phyloP scores from a whole-genome alignment of 305 asterid genomes.

The Fraxinus floribunda region DNA sequence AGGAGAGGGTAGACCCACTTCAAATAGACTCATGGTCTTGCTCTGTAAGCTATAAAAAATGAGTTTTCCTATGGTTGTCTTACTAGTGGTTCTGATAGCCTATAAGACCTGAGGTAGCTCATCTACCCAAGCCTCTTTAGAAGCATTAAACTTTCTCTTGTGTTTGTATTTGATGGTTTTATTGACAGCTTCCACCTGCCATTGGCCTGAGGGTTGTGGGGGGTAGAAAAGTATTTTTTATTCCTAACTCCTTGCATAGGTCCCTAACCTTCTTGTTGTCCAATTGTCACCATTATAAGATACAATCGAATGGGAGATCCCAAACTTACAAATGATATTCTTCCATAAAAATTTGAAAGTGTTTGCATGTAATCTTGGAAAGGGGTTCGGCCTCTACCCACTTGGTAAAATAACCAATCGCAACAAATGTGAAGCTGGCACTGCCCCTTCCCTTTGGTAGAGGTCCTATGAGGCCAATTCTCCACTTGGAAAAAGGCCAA shows the following conservation, averaged over 20 bases:
- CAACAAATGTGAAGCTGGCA: too few species aligned
- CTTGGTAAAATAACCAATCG: too few species aligned
- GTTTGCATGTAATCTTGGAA: too few species aligned
- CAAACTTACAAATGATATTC: too few species aligned
- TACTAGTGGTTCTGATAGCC: not conserved
- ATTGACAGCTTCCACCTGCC: not conserved
- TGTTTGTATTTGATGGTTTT: not conserved
- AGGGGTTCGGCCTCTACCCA: too few species aligned
- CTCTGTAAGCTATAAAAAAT: not conserved
- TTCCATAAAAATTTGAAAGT: too few species aligned
- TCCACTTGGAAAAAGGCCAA: too few species aligned
- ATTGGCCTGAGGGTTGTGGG: not conserved
- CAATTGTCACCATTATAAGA: not conserved
- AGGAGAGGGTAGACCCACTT: not conserved
- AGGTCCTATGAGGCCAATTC: too few species aligned
- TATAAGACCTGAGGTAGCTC: not conserved
- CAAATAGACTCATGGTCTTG: not conserved
- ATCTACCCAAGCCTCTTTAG: not conserved
- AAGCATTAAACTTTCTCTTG: not conserved
- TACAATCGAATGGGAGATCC: not conserved
- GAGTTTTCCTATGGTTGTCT: not conserved
- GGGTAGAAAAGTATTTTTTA: not conserved
- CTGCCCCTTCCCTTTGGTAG: too few species aligned
- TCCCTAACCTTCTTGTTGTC: not conserved
- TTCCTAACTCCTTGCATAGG: not conserved